Percentiles rank a stretch among this genome's conserved stretches.
phyloP scores from a whole-genome alignment of 441 rosid genomes.

The Eugenia klotzschiana region DNA sequence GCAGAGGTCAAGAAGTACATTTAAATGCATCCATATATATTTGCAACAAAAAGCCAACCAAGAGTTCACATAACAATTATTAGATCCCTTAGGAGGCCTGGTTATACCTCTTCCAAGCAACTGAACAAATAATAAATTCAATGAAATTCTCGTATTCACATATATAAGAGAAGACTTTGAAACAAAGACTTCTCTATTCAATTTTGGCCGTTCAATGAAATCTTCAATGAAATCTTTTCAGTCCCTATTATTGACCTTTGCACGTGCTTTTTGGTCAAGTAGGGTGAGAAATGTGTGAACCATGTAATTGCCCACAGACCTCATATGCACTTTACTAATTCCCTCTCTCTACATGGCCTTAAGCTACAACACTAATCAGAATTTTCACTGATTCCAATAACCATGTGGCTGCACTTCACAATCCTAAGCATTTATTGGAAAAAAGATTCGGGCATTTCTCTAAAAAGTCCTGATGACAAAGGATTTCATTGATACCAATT shows the following conservation, averaged over 20 bases:
- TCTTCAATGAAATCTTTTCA: background rate
- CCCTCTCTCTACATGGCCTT: background rate
- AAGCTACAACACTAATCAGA: background rate
- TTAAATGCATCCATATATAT: background rate
- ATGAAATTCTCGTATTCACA: rapidly evolving
- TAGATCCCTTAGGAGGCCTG: background rate
- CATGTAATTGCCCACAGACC: background rate
- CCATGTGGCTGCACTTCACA: background rate
- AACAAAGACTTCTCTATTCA: background rate
- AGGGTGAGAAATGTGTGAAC: background rate
- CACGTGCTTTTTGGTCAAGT: background rate
- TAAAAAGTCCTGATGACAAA: background rate
- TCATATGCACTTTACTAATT: background rate
- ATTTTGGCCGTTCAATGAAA: background rate
- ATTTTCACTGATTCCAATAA: background rate
- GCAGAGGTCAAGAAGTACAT: background rate
- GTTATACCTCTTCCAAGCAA: background rate
- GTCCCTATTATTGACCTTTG: background rate
- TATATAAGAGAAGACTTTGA: background rate
- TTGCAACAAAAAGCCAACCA: background rate
- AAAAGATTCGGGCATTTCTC: background rate
- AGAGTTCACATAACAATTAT: background rate
- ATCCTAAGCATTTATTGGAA: background rate
- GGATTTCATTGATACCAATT: background rate
- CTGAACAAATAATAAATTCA: background rate